phyloP scores from a whole-genome alignment of 1,284 basidiomycete species.

The Mycena sp. region DNA sequence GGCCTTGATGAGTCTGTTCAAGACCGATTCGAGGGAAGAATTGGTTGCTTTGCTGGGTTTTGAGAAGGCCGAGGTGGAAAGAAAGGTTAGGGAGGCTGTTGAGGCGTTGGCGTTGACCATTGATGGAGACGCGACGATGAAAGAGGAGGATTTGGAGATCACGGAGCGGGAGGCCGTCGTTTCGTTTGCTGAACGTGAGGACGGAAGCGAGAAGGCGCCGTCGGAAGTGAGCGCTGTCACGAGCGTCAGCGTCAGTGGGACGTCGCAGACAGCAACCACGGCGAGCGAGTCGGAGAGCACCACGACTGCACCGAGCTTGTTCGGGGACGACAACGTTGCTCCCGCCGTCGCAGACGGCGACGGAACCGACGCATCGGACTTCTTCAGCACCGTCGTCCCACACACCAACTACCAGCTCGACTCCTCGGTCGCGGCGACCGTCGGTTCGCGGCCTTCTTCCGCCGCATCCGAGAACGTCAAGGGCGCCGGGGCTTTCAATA shows the following conservation, averaged over 20 bases:
- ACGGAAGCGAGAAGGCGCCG: conserved; percentile 67
- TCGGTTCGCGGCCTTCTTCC: conserved; percentile 88
- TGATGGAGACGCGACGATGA: conserved; percentile 43
- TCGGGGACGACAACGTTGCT: conserved; percentile 75
- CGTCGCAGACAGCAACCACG: conserved; percentile 71
- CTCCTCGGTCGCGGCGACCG: conserved; percentile 91
- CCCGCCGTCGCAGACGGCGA: conserved; percentile 52
- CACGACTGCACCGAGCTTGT: conserved; percentile 88
- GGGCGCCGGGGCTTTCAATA: conserved; percentile 84
- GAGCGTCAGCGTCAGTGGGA: conserved; percentile 47
- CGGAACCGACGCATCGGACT: conserved; percentile 77
- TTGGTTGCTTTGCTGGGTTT: conserved; percentile 93
- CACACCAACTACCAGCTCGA: conserved; percentile 83
- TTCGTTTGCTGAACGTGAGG: conserved; percentile 75
- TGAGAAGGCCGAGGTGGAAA: conserved; percentile 87
- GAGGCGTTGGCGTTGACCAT: conserved; percentile 68
- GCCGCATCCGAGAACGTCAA: conserved; percentile 79
- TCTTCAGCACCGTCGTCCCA: conserved; percentile 90
- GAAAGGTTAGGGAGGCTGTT: conserved; percentile 85
- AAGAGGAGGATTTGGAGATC: conserved; percentile 52
- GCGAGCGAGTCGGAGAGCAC: conserved; percentile 80
- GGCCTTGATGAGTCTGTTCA: conserved; percentile 89
- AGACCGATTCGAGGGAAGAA: conserved; percentile 89
- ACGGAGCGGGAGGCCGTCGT: conserved; percentile 66
- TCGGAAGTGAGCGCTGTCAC: conserved; percentile 70